Evolutionary conservation across 441 rosid species (phyloP), one percentile per base, ranked within the genome.

Genomic region (Melastoma candidum): DNA sequence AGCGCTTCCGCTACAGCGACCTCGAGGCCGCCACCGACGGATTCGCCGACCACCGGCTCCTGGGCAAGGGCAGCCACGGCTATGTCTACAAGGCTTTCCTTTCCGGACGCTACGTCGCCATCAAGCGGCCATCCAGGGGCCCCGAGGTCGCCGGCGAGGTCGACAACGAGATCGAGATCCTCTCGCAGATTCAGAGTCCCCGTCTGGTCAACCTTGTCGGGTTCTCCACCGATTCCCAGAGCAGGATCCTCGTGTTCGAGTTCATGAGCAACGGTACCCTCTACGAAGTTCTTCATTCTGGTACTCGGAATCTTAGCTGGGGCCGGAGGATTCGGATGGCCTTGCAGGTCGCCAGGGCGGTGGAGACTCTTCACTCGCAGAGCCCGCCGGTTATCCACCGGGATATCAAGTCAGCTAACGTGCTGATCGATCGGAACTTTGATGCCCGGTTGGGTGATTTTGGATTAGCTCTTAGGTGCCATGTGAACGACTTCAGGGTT

Each of bases 51-150:
- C 71, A 68, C 52, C 86, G 73, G 59, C 76, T 93, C 4, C 78
- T 93, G 6, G 97, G 99, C 0, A 86, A 86, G 61, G 99, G 99
- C 57, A 93, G 97, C 74, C 97, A 93, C 63, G 97, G 97, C 1
- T 71, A 74, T 62, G 98, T 93, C 58, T 93, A 93, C 81, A 93
- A 86, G 69, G 98, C 87, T 9, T 84, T 78, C 26, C 65, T 84
- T 62, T 83, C 79, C 32, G 92, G 95, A 12, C 95, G 92, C 26
- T 84, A 74, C 47, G 87, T 88, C 26, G 97, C 96, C 44, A 67
- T 93, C 63, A 93, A 93, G 77, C 76, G 78, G 52, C 85, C 95
- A 0, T 82, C 97, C 0, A 88, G 64, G 70, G 78, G 74, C 10
- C 63, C 77, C 12, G 92, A 88, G 44, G 68, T 78, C 51, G 75